Evolutionary conservation across 495 filamentous ascomycete genomes (phyloP).

Genomic region (Aspergillus panamensis): DNA sequence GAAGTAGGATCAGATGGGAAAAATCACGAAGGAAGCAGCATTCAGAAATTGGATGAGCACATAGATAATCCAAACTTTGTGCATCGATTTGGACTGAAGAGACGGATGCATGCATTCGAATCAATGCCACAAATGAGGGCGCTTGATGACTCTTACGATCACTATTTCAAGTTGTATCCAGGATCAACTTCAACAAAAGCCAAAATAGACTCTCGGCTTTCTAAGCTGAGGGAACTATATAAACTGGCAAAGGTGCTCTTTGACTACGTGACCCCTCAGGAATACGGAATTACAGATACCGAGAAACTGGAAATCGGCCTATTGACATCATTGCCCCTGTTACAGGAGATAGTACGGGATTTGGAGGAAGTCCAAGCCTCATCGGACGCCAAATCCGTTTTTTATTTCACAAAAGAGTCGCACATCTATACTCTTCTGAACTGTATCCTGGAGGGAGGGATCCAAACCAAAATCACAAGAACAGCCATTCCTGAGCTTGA

Average conservation of each 20-base stretch:
- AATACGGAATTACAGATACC: conserved; percentile 89
- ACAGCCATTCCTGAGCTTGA: conserved; percentile 94
- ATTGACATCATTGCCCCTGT: conserved; percentile 83
- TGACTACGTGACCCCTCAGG: conserved; percentile 96
- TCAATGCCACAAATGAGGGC: conserved; percentile 43
- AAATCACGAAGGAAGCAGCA: conserved; percentile 21
- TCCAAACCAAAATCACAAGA: conserved; percentile 86
- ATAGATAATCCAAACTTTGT: conserved; percentile 39
- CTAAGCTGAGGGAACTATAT: conserved; percentile 87
- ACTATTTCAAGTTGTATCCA: conserved; percentile 84
- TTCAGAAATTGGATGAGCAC: conserved; percentile 35
- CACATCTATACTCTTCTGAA: conserved; percentile 98
- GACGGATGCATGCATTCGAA: conserved; percentile 39
- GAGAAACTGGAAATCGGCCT: conserved; percentile 98
- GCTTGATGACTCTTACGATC: conserved; percentile 50
- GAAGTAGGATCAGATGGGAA: conserved; percentile 31
- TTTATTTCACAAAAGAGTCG: conserved; percentile 98
- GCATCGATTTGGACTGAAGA: conserved; percentile 49
- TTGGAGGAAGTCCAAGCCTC: conserved; percentile 97
- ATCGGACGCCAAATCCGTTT: conserved; percentile 86
- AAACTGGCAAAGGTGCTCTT: conserved; percentile 91
- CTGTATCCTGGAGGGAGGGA: conserved; percentile 94
- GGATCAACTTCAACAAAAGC: conserved; percentile 73
- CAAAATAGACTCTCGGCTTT: conserved; percentile 79
- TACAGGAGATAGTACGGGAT: conserved; percentile 93